A percentile compares a stretch with the other conserved stretches of the same genome.
phyloP scores from a whole-genome alignment of 1,139 yeast genomes.

The Sugiyamaella paludigena region DNA sequence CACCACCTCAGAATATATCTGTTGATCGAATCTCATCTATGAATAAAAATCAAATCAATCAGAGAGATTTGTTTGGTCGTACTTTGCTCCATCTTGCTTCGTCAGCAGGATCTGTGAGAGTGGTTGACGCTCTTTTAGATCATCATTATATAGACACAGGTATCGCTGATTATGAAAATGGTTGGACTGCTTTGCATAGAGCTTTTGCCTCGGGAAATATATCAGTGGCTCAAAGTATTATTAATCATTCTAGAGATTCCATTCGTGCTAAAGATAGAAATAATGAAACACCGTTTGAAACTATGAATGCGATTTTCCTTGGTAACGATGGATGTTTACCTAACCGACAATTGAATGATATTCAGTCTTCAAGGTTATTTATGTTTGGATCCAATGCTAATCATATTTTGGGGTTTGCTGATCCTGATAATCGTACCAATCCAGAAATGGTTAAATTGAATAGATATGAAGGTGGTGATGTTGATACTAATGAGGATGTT shows the following conservation, averaged over 20 bases:
- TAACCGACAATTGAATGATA: conserved; percentile 17
- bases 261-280: conserved; percentile 64
- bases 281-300: conserved; percentile 50
- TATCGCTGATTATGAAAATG: conserved; percentile 67
- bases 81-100: conserved; percentile 60
- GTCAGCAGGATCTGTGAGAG: conserved; percentile 45
- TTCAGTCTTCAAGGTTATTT: conserved; percentile 58
- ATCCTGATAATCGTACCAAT: conserved; percentile 53
- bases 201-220: conserved; percentile 60
- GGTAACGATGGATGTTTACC: conserved; percentile 16
- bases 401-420: conserved; percentile 67
- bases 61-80: conserved; percentile 73
- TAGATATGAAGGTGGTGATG: neutral
- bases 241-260: conserved; percentile 44
- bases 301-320: conserved; percentile 19
- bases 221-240: conserved; percentile 51
- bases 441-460: conserved; percentile 38
- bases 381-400: conserved; percentile 67
- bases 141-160: conserved; percentile 48
- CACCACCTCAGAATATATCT: conserved; percentile 2
- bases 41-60: conserved; percentile 36
- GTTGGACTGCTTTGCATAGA: conserved; percentile 80
- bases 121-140: conserved; percentile 43
- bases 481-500: too few species aligned
- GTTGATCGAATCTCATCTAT: conserved; percentile 3